Conservation (phyloP, 352 stramenopile genomes). For the Globisporangium alternatum region DNA sequence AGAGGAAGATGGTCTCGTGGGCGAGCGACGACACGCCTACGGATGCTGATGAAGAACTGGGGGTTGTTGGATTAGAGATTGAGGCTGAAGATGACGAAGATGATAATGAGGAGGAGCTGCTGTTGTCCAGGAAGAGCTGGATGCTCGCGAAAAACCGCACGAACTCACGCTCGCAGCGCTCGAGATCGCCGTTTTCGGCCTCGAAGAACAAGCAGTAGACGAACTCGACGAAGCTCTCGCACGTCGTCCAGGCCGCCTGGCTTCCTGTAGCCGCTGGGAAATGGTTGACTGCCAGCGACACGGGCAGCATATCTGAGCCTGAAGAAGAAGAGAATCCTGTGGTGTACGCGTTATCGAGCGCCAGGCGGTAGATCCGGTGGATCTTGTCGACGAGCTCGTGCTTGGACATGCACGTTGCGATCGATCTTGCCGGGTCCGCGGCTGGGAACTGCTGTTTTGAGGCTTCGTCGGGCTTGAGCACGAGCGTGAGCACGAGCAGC, state of each 20-base stretch:
- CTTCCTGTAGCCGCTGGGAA: not conserved
- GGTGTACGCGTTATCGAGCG: conserved; percentile 18
- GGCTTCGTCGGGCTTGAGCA: not conserved
- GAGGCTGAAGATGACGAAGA: conserved; percentile 6
- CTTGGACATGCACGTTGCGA: conserved; percentile 24
- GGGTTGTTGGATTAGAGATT: not conserved
- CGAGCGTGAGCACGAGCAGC: conserved; percentile 22
- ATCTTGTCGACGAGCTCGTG: conserved; percentile 35
- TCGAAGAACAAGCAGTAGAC: conserved; percentile 33
- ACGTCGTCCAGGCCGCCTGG: conserved; percentile 19
- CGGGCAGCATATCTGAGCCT: not conserved
- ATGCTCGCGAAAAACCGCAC: conserved; percentile 38
- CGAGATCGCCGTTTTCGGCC: conserved; percentile 20
- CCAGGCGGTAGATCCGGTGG: conserved; percentile 27
- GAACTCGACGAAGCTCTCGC: conserved; percentile 29
- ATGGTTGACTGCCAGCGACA: conserved; percentile 8
- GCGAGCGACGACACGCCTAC: not conserved
- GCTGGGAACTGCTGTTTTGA: conserved; percentile 19
- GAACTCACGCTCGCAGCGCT: conserved; percentile 28
- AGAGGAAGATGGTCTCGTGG: conserved; percentile 23
- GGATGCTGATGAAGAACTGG: not conserved
- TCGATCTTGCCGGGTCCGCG: conserved; percentile 16
- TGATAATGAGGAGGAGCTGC: conserved; percentile 5
- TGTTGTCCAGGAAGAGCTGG: conserved; percentile 23
- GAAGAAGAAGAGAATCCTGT: not conserved